Percentiles rank a stretch among this genome's conserved stretches.
These are phyloP conservation scores for Dactylellina haptotyla DNA, from an alignment of 2,329 filamentous ascomycete species.

Conservation along the genomic window DNA sequence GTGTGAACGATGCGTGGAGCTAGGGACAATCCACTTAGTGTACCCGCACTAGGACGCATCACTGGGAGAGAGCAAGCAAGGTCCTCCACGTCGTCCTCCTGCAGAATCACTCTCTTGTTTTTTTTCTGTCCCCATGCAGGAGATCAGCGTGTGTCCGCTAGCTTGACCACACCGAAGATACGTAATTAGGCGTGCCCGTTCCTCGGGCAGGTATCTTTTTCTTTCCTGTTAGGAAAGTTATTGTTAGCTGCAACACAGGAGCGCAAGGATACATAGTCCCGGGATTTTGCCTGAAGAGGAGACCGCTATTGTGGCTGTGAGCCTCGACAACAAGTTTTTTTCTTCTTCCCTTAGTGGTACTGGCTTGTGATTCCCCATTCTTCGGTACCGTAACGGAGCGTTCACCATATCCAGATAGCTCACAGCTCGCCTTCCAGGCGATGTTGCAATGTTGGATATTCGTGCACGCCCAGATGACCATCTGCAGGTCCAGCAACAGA, in stretches of 20 bases:
- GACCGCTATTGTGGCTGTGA: constrained; percentile 49
- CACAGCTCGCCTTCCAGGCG: neutral
- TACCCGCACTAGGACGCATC: constrained; percentile 13
- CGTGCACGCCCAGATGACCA: constrained; percentile 16
- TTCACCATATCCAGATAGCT: constrained; percentile 38
- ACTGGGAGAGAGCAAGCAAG: constrained; percentile 30
- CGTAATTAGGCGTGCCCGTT: constrained; percentile 54
- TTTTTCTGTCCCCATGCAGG: constrained; percentile 28
- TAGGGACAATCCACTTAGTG: neutral
- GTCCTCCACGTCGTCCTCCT: constrained; percentile 49
- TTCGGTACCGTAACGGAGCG: constrained; percentile 17
- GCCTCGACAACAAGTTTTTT: constrained; percentile 28
- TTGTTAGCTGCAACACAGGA: constrained; percentile 49
- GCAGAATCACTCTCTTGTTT: constrained; percentile 35
- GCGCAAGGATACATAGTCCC: constrained; percentile 47
- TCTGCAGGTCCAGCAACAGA: constrained; percentile 47
- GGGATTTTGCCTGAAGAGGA: constrained; percentile 53
- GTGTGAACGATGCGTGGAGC: constrained; percentile 52
- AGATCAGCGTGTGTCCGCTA: constrained; percentile 26
- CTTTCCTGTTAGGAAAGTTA: constrained; percentile 49
- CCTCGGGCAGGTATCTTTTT: constrained; percentile 38
- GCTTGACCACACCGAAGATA: constrained; percentile 39
- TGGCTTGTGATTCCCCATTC: constrained; percentile 39
- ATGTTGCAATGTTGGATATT: constrained; percentile 7
- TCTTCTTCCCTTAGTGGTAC: no score